These are phyloP conservation scores for Trichoderma sp. DNA, from an alignment of 2,329 filamentous ascomycete species.

Conservation along the genomic window DNA sequence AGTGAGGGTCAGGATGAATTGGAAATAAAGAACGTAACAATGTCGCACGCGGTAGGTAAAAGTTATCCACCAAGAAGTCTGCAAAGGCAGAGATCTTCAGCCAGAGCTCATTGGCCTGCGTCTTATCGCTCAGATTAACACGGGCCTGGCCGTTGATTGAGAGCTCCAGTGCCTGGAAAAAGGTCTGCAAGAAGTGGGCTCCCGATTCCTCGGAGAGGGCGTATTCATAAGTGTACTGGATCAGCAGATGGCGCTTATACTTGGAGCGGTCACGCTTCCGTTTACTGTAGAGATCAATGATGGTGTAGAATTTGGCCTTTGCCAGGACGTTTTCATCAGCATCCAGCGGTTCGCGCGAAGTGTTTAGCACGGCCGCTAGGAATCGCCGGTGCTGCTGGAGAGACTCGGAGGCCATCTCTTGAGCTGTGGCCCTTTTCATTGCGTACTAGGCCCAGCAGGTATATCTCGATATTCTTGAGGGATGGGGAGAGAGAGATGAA, in stretches of 20 bases:
- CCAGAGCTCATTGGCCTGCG: background rate
- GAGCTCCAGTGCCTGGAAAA: background rate
- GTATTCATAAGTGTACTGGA: constrained; percentile 4
- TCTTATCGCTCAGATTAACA: background rate
- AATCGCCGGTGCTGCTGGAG: background rate
- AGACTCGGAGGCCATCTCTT: background rate
- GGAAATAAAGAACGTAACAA: background rate
- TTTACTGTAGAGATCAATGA: background rate
- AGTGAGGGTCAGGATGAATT: background rate
- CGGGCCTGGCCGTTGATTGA: background rate
- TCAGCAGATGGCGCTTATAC: constrained; percentile 3
- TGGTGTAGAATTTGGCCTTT: background rate
- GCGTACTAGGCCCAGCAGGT: background rate
- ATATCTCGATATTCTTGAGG: background rate
- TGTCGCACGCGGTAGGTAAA: background rate
- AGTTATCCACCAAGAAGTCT: constrained; percentile 21
- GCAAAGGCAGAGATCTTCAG: background rate
- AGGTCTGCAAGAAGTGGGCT: background rate
- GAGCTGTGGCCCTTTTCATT: background rate
- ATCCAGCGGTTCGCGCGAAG: background rate
- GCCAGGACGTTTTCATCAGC: background rate
- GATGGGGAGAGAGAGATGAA: background rate
- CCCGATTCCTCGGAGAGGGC: constrained; percentile 8
- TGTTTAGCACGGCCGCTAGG: background rate
- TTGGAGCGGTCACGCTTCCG: no score